Evolutionary conservation across 306 rosid genomes (phyloP), one percentile per base, ranked within the genome.

Genomic region (Potentilla sterilis): DNA sequence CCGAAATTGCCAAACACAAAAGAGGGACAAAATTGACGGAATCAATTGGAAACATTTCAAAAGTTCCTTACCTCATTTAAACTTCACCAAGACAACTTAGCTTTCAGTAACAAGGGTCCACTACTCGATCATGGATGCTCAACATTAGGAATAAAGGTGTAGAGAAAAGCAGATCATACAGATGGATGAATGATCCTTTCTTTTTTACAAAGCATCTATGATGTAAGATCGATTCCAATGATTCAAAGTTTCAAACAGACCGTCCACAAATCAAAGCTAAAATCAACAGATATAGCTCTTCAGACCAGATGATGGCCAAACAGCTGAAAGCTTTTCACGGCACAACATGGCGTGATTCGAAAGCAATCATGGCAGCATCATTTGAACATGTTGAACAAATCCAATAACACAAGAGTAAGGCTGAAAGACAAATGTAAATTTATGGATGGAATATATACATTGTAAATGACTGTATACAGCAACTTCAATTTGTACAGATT

Each of bases 401-500:
- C 3, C 5, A 18, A 38, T 10, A 66, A 38, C 34, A n/a, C 5
- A 10, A 66, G 21, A n/a, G 51, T 34, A 46, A 44, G 16, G 51
- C 12, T 2, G 4, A 71, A 54, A 35, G 24, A 61, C 46, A 11
- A 58, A 41, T 38, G 34, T 21, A 55, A 55, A n/a, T 2, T 13
- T 5, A 61, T 28, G 41, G 43, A 37, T 2, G 28, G 5, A 48
- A 19, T 62, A 81, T 70, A 15, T 41, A 75, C 74, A 75, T 21
- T 54, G 69, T 9, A 43, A 63, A 49, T 1, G 69, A 70, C 73
- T 4, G 38, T 69, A 49, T 9, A 9, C 83, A 76, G 51, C 76
- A 79, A 77, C 86, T 79, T 77, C 67, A 58, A 78, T 77, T 82
- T 88, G 79, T 83, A 88, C 95, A 91, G 22, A 76, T 83, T 83